Evolutionary conservation across 495 filamentous ascomycete genomes (phyloP), one percentile per base, ranked within the genome.

Genomic region (Aspergillus nanangensis): DNA sequence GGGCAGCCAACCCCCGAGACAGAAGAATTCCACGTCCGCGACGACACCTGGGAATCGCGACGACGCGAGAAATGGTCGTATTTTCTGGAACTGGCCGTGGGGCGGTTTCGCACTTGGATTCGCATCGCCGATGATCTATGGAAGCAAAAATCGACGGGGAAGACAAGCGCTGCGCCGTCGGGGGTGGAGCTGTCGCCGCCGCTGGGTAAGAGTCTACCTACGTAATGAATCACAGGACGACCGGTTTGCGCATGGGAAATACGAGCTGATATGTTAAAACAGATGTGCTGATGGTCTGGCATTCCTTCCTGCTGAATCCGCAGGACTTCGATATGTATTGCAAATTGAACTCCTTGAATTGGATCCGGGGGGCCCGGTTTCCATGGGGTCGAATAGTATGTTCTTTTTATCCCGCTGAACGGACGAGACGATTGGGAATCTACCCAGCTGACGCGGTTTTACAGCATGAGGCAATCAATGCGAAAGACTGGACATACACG

Each of bases 31-130:
- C 33, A 19, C 13, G 11, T n/a, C 10, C 0, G 9, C 29, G 60
- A 11, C 32, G 38, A 20, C 59, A 62, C 34, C 11, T 15, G 8
- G 48, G 20, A 27, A 51, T 56, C 27, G 21, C 13, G 8, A 20
- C 14, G 56, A 17, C 40, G 39, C 13, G 23, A 36, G 14, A 61
- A 53, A 35, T 61, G 58, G 58, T 20, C 39, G 13, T 41, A 43
- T 33, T 61, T 48, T 19, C 24, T 61, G 38, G 20, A 19, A 10
- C 42, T 61, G 22, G 55, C 55, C 2, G 55, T 47, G 11, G 36
- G 11, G 8, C 42, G 58, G 15, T 61, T 61, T 21, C 25, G 38
- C 3, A 0, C 18, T 5, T 61, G 58, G 58, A 50, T 56, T 37
- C 21, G 15, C 17, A 24, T 21, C 2, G 49, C 25, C 8, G 37